These are phyloP conservation scores for Candida taoyuanica DNA, from an alignment of 805 yeast genomes.

Conservation along the genomic window DNA sequence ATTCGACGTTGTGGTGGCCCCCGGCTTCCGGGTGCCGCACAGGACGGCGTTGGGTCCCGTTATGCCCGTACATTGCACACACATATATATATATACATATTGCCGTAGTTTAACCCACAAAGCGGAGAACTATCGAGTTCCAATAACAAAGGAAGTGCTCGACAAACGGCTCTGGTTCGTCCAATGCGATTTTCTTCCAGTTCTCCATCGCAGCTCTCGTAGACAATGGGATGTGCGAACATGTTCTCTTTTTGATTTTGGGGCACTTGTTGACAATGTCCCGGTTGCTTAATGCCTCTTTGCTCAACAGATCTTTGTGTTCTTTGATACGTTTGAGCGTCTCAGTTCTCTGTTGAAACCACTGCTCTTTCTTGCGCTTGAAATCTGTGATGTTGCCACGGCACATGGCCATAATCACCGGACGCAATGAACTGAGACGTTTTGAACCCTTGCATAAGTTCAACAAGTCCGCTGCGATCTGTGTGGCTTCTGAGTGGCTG, in stretches of 20 bases:
- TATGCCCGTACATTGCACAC: conserved; percentile 28
- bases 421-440: background rate
- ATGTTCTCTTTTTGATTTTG: background rate
- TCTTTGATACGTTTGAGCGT: background rate
- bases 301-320: background rate
- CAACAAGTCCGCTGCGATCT: background rate
- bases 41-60: conserved; percentile 31
- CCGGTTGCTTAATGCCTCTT: background rate
- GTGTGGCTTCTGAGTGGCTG: background rate
- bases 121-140: background rate
- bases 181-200: background rate
- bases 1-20: conserved; percentile 20
- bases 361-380: background rate
- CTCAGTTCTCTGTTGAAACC: background rate
- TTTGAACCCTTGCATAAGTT: background rate
- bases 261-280: background rate
- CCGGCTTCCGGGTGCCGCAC: conserved; percentile 10
- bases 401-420: background rate
- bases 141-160: background rate
- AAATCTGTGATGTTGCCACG: background rate
- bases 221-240: background rate
- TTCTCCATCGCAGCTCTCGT: background rate
- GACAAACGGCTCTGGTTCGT: background rate
- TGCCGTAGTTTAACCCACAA: background rate
- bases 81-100: too few species aligned